These are phyloP conservation scores for Psophocarpus tetragonolobus DNA, from an alignment of 306 rosid genomes.

Conservation along the genomic window DNA sequence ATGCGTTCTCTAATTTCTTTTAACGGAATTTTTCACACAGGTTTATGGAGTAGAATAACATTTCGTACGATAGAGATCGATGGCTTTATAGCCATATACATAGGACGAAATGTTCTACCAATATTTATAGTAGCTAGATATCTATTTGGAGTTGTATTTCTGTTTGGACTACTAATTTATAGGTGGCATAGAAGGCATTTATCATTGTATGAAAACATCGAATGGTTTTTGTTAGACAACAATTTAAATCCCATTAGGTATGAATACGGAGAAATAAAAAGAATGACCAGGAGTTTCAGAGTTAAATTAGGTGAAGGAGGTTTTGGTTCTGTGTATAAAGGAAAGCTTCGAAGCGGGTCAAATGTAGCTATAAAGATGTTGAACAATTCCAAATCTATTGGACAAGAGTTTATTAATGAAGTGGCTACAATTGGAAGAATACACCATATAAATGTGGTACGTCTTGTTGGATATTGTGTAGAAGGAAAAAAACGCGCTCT, in stretches of 20 bases:
- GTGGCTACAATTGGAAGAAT: background rate
- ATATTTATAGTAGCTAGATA: background rate
- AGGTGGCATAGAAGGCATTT: background rate
- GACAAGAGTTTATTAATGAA: background rate
- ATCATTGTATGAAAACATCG: background rate
- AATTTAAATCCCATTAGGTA: background rate
- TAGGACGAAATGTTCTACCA: conserved; percentile 1
- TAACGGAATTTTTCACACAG: background rate
- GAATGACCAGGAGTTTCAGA: background rate
- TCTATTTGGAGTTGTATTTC: background rate
- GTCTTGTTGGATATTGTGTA: background rate
- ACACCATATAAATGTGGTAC: background rate
- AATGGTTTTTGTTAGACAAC: background rate
- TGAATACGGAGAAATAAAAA: background rate
- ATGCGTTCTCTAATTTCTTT: background rate
- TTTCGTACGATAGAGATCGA: background rate
- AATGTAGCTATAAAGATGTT: background rate
- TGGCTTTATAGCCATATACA: background rate
- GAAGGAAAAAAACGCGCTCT: background rate
- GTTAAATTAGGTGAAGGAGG: background rate
- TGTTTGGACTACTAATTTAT: background rate
- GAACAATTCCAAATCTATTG: background rate
- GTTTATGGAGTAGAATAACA: conserved; percentile 8
- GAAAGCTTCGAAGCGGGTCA: background rate
- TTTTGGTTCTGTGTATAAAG: background rate